A percentile compares a stretch with the other conserved stretches of the same genome.
Evolutionary conservation across 2,329 filamentous ascomycete genomes (phyloP).

Genomic region (Escovopsis sp.): DNA sequence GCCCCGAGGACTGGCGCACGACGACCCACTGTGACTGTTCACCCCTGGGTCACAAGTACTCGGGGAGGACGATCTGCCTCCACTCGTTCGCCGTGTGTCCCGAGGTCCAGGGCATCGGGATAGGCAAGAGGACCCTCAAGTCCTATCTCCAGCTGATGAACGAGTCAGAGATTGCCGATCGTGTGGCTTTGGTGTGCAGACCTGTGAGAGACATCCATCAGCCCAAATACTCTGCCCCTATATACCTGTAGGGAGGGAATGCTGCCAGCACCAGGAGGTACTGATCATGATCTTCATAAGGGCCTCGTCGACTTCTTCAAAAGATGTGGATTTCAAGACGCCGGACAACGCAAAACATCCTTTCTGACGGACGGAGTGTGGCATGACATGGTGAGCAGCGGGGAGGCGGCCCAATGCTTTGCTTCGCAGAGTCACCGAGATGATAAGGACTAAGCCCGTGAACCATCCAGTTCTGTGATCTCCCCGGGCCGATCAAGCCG

Average conservation of each 20-base stretch:
- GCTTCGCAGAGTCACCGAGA: neutral
- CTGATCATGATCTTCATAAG: conserved; percentile 16
- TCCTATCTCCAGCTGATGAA: conserved; percentile 66
- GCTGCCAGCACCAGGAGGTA: no score
- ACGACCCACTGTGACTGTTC: conserved; percentile 25
- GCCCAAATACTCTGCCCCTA: neutral
- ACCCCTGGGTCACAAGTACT: conserved; percentile 53
- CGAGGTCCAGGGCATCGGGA: conserved; percentile 55
- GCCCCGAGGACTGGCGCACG: conserved; percentile 52
- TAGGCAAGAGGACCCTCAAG: conserved; percentile 61
- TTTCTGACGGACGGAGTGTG: conserved; percentile 68
- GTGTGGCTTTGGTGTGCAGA: conserved; percentile 63
- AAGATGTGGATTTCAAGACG: conserved; percentile 55
- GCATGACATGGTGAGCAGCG: conserved; percentile 58
- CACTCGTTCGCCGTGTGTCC: conserved; percentile 74
- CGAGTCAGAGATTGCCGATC: conserved; percentile 52
- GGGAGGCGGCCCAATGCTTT: neutral
- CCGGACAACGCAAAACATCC: conserved; percentile 48
- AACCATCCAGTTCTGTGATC: neutral
- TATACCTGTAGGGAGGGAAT: neutral
- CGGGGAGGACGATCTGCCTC: conserved; percentile 60
- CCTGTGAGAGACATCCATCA: conserved; percentile 31
- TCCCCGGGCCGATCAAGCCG: neutral
- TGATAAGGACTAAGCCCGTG: neutral
- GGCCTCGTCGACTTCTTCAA: conserved; percentile 62